phyloP scores from a whole-genome alignment of 257 asterid genomes.

The Apocynum venetum region DNA sequence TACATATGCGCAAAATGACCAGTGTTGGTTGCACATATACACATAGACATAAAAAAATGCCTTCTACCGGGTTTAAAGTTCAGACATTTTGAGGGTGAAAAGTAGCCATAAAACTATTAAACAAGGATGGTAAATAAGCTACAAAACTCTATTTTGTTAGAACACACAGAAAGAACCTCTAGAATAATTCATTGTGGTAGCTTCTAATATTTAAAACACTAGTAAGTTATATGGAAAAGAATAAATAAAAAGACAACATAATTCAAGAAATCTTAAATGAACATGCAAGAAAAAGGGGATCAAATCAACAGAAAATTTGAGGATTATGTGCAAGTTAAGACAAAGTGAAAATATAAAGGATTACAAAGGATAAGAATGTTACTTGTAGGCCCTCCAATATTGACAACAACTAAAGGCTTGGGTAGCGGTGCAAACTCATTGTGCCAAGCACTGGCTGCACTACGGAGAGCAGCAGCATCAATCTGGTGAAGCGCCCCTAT shows the following conservation, averaged over 20 bases:
- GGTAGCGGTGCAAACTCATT: constrained; percentile 79
- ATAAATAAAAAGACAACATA: not conserved
- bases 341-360: constrained; percentile 4
- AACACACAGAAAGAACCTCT: not conserved
- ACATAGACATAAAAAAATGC: no score
- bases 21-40: no score
- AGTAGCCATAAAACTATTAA: no score
- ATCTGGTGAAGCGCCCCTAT: constrained; percentile 94
- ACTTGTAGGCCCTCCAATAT: constrained; percentile 96
- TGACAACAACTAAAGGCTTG: constrained; percentile 86
- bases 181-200: not conserved
- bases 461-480: constrained; percentile 74
- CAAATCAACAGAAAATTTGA: not conserved
- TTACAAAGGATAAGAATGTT: constrained; percentile 27
- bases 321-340: not conserved
- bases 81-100: no score
- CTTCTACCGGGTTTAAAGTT: no score
- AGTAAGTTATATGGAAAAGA: not conserved
- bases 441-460: constrained; percentile 86
- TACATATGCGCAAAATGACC: no score
- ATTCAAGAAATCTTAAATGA: not conserved
- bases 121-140: not conserved
- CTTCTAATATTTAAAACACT: not conserved
- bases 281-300: not conserved
- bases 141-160: not conserved